phyloP scores from a whole-genome alignment of 139 green algal genomes.

The Nannochloris sp. region DNA sequence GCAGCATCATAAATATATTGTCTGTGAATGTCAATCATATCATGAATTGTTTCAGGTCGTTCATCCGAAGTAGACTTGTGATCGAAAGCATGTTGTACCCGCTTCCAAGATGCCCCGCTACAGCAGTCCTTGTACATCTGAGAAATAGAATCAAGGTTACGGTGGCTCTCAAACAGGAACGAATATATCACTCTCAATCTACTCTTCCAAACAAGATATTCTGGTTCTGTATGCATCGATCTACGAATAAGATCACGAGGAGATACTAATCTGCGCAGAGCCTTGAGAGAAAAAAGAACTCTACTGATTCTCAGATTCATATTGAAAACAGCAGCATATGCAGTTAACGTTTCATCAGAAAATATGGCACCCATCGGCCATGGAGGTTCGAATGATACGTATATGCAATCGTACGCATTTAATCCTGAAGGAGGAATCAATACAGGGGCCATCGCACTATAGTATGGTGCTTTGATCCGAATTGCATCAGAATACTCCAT shows the following conservation, averaged over 20 bases:
- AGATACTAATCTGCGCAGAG: neutral
- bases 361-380: constrained; percentile 7
- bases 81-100: neutral
- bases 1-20: neutral
- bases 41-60: neutral
- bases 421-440: neutral
- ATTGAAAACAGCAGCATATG: constrained; percentile 11
- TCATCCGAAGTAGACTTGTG: neutral
- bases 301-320: neutral
- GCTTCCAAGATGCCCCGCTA: too few species aligned
- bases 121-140: too few species aligned
- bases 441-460: neutral
- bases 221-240: too few species aligned
- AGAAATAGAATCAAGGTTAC: too few species aligned
- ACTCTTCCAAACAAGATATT: too few species aligned
- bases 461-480: neutral
- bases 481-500: neutral
- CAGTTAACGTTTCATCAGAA: neutral
- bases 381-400: neutral
- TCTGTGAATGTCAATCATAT: neutral
- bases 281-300: neutral
- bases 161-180: too few species aligned
- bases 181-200: too few species aligned
- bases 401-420: constrained; percentile 3
- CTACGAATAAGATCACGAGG: neutral